Evolutionary conservation across 306 rosid genomes (phyloP), one percentile per base, ranked within the genome.

Genomic region (Ammopiptanthus mongolicus): DNA sequence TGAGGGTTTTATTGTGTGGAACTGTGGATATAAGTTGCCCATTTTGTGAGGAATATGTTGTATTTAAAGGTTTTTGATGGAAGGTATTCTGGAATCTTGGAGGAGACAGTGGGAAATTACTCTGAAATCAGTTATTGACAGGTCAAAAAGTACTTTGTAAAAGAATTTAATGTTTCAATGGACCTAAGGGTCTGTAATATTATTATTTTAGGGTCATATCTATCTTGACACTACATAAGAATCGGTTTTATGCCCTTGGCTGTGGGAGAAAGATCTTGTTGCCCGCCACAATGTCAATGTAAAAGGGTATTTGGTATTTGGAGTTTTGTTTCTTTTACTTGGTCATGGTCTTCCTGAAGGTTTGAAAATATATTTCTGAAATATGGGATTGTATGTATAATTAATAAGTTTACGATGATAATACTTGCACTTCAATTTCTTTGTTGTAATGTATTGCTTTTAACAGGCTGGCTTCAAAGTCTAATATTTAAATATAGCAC

Each of bases 391-490:
- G 47, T 55, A 9, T 76, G 41, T 15, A 37, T 65, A 25, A 22
- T 36, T 29, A 60, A 34, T 25, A 53, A 59, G 39, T 46, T 73
- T 46, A 44, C 15, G 56, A 69, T 62, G 55, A 19, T 31, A 1
- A 15, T 33, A 3, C 12, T 47, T 72, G 73, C 37, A 18, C 73
- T 39, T 34, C 57, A 52, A 15, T 15, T 63, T 29, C 17, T 47
- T 61, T 15, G 14, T 33, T 18, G 41, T 77, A 15, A 21, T 23
- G 10, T 42, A 11, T 62, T 58, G 55, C 65, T 82, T 73, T 39
- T 58, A 37, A 78, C 81, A 81, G 88, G 76, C 58, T 36, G 51
- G 34, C 42, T 51, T 64, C 58, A 23, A 53, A 65, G 34, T 63
- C 2, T 25, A 73, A 13, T 37, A 75, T 57, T 59, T 5, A 47